Evolutionary conservation across 768 basidiomycete species (phyloP), one percentile per base, ranked within the genome.

Genomic region (Lactarius indigo): DNA sequence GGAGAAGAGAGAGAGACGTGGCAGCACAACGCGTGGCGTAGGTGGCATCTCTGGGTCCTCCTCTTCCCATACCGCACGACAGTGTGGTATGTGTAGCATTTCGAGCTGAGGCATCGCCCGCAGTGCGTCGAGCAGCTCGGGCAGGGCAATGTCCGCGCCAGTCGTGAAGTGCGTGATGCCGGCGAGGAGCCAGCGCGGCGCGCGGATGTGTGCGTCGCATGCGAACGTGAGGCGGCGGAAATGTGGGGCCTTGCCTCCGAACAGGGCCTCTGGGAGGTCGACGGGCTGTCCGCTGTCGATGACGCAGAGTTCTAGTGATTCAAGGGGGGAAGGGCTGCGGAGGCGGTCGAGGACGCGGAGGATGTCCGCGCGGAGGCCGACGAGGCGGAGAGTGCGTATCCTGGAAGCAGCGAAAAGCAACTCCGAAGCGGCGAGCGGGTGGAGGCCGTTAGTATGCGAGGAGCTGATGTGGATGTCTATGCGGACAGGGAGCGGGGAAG

Each of bases 381-480:
- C 20, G 52, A 67, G 62, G 33, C 66, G 66, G 23, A 67, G 62
- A 1, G 66, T 47, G 62, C 57, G 52, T 54, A 67, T 63, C n/a
- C 66, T 42, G 12, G 66, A 67, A 3, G 66, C 62, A 15, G 42
- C 39, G 44, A 67, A 67, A 37, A 67, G 62, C 17, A 67, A 20
- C 35, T 68, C 66, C 8, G 66, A 68, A 0, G 66, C 66, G 26
- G 66, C 66, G 33, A 68, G 63, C 7, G 63, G 66, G 58, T 68
- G 66, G 9, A 68, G 52, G 17, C 66, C 66, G 26, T 68, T 63
- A 1, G 41, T 28, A n/a, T 35, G 44, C 1, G 54, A 20, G 20
- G 66, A 28, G 12, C 62, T 60, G 41, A 68, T 23, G 41, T 63
- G 66, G n/a, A 68, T 55, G 54, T 64, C 42, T 41, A 68, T 28